Conservation (phyloP, 352 stramenopile species). For the Albugo laibachii region DNA sequence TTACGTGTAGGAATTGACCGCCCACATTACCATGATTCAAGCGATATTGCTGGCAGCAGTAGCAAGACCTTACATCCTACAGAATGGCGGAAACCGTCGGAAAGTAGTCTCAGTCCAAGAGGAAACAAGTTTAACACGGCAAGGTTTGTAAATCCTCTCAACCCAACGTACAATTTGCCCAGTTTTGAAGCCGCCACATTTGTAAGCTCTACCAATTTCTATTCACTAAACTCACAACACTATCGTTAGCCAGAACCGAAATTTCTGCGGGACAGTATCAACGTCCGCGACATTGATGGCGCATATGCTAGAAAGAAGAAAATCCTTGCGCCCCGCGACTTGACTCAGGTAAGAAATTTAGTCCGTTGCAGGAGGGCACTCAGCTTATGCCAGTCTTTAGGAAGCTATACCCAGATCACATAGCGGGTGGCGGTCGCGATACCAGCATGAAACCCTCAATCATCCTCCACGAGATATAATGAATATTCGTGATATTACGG, state of each 20-base stretch:
- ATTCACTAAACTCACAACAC: background rate
- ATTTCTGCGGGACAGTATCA: slow-evolving; percentile 58
- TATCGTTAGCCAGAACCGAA: slow-evolving; percentile 17
- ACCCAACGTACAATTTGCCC: slow-evolving; percentile 35
- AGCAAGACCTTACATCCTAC: slow-evolving; percentile 42
- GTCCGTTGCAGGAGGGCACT: slow-evolving; percentile 11
- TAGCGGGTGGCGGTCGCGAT: slow-evolving; percentile 24
- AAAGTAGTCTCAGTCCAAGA: too few relatives aligned
- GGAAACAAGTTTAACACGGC: slow-evolving; percentile 18
- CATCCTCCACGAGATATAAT: slow-evolving; percentile 39
- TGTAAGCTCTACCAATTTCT: too few relatives aligned
- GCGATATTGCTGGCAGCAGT: slow-evolving; percentile 32
- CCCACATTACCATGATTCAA: slow-evolving; percentile 37
- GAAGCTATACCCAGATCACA: slow-evolving; percentile 37
- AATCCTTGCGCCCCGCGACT: slow-evolving; percentile 17
- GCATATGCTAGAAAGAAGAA: slow-evolving; percentile 21
- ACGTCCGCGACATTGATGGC: slow-evolving; percentile 49
- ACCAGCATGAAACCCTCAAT: slow-evolving; percentile 28
- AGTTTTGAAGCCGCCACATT: slow-evolving; percentile 1
- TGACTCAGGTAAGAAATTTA: too few relatives aligned
- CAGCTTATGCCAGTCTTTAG: slow-evolving; percentile 7
- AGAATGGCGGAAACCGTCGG: too few relatives aligned
- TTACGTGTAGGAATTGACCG: slow-evolving; percentile 33
- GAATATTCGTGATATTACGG: slow-evolving; percentile 41
- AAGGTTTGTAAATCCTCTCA: slow-evolving; percentile 37